A percentile compares a stretch with the other conserved stretches of the same genome.
Conservation (phyloP, 2,329 filamentous ascomycete genomes). For the Monilinia vaccinii-corymbosi region DNA sequence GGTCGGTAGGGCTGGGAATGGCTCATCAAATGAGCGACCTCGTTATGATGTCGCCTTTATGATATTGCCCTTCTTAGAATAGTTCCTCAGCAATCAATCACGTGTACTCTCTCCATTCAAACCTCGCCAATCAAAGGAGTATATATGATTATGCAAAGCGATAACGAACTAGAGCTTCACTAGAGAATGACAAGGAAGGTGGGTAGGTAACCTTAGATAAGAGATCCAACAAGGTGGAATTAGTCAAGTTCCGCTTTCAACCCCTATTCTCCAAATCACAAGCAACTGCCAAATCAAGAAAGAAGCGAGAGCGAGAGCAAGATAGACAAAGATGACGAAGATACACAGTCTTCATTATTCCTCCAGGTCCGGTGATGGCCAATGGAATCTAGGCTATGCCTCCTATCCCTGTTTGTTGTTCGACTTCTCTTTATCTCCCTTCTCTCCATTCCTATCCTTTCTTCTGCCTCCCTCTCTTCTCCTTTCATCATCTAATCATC, state of each 20-base stretch:
- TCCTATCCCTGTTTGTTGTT: neutral
- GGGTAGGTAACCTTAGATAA: neutral
- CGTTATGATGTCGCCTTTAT: too few relatives aligned
- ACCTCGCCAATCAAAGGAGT: too few relatives aligned
- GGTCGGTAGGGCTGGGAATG: neutral
- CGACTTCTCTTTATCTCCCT: neutral
- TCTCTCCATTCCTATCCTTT: neutral
- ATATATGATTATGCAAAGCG: conserved; percentile 3
- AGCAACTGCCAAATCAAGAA: neutral
- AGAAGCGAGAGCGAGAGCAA: neutral
- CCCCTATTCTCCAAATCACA: neutral
- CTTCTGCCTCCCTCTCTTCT: neutral
- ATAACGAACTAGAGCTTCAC: neutral
- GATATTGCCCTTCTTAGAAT: too few relatives aligned
- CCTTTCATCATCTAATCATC: neutral
- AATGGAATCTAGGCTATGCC: neutral
- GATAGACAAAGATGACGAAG: too few relatives aligned
- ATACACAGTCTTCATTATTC: neutral
- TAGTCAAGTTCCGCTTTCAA: neutral
- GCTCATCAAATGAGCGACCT: neutral
- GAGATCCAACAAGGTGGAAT: neutral
- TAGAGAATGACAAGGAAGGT: too few relatives aligned
- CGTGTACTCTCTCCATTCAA: too few relatives aligned
- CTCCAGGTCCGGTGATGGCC: neutral
- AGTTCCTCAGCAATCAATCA: too few relatives aligned